Evolutionary conservation across 192 early-diverging fungal species (phyloP).

Genomic region (Entrophospora sp.): DNA sequence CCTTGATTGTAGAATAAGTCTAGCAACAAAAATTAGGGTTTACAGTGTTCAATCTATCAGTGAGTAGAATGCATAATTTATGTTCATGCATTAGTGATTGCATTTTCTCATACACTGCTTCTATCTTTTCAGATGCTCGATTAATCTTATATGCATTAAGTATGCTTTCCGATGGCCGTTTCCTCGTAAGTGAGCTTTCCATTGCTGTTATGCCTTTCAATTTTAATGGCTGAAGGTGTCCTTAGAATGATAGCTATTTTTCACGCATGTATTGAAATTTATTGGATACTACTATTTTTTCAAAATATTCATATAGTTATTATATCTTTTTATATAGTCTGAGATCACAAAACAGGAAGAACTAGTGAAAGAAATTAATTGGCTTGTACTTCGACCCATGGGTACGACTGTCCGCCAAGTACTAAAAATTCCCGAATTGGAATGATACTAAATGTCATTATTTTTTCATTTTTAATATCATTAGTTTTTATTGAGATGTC

Average conservation of each 20-base stretch:
- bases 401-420: slow-evolving; percentile 16
- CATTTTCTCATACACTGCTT: slow-evolving; percentile 1
- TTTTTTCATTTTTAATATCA: no score
- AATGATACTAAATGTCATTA: no score
- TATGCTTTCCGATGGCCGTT: slow-evolving; percentile 13
- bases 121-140: slow-evolving; percentile 17
- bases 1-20: slow-evolving; percentile 7
- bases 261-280: not conserved
- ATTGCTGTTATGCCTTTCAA: slow-evolving; percentile 16
- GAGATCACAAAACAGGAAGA: slow-evolving; percentile 13
- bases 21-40: slow-evolving; percentile 7
- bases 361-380: slow-evolving; percentile 16
- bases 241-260: slow-evolving; percentile 11
- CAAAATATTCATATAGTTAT: slow-evolving; percentile 13
- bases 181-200: slow-evolving; percentile 11
- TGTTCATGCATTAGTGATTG: slow-evolving; percentile 1
- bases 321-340: slow-evolving; percentile 10
- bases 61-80: slow-evolving; percentile 6
- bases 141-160: slow-evolving; percentile 16
- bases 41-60: slow-evolving; percentile 15
- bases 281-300: not conserved
- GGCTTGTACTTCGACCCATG: slow-evolving; percentile 8
- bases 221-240: slow-evolving; percentile 12
- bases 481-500: no score
- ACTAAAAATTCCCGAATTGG: slow-evolving; percentile 1